Base-by-base conservation (phyloP, 495 filamentous ascomycete species). In the Aspergillus sparsus region DNA sequence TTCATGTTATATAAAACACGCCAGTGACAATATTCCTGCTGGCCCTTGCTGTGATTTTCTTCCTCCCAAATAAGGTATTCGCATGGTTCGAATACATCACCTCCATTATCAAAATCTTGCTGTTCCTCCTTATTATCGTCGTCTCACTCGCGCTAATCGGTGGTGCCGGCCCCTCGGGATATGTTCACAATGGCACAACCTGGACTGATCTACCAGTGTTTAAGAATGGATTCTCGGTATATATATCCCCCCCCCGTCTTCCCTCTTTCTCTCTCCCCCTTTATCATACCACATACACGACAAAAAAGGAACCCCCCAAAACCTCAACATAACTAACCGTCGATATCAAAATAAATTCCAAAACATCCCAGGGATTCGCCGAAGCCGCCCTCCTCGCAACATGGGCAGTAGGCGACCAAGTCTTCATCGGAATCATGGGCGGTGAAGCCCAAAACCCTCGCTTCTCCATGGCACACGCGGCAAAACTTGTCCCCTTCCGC, bases 201-300 rank as follows among this genome's bases (percentile, higher is more conserved):
- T 75, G 69, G 68, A 64, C 41, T 0, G 46, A 68, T 27, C 37
- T 51, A 12, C 54, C 55, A 0, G 55, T 63, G 2, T 71, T 74
- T 33, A 47, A 66, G 13, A 71, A 72, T 27, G 71, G 71, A 15
- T 71, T 75, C 58, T 62, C 70, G 34, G 72, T 69, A n/a, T 65
- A 66, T 35, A 63, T 45, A 33, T 55, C 55, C 37, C 57, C 55
- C n/a, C 56, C 58, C 33, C 36, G 66, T 11, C 51, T 73, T 6
- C 69, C 65, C 11, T 59, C 57, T 32, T 62, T 57, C 51, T 67
- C 67, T 9, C 53, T 69, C 55, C 62, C 69, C 6, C 33, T 11
- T 45, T 5, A 16, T 8, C 11, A 15, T 46, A 8, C 15, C 15
- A n/a, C 6, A 16, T 16, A 3, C 12, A n/a, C n/a, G n/a, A n/a